These are phyloP conservation scores for Blastobotrys peoriensis DNA, from an alignment of 805 yeast species.

Conservation along the genomic window DNA sequence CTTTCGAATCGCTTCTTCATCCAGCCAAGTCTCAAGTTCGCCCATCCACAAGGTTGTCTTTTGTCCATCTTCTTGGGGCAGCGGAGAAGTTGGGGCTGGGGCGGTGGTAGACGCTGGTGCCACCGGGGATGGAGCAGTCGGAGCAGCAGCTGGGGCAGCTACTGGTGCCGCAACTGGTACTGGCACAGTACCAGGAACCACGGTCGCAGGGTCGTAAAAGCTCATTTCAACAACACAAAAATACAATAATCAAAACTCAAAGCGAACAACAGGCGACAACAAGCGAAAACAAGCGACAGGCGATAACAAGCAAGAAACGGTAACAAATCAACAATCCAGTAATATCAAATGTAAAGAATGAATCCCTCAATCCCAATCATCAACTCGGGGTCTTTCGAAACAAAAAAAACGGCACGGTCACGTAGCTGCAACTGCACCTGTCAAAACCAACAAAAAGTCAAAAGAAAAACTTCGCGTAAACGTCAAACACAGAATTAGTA, in stretches of 20 bases:
- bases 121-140: constrained; percentile 4
- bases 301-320: not conserved
- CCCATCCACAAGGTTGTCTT: constrained; percentile 59
- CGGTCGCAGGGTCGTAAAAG: not conserved
- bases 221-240: not conserved
- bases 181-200: not conserved
- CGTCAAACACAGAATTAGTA: no score
- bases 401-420: constrained; percentile 7
- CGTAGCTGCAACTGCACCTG: no score
- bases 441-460: no score
- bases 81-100: constrained; percentile 1
- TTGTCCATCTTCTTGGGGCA: constrained; percentile 16
- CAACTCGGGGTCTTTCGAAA: not conserved
- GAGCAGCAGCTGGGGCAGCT: constrained; percentile 1
- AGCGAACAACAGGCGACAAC: no score
- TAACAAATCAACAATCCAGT: not conserved
- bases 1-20: constrained; percentile 56
- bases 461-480: no score
- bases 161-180: not conserved
- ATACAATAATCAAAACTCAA: no score
- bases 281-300: not conserved
- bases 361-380: not conserved
- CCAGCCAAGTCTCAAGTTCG: constrained; percentile 80
- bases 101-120: not conserved
- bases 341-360: not conserved